Evolutionary conservation across 768 basidiomycete genomes (phyloP), one percentile per base, ranked within the genome.

Genomic region (Tephrocybe sp.): DNA sequence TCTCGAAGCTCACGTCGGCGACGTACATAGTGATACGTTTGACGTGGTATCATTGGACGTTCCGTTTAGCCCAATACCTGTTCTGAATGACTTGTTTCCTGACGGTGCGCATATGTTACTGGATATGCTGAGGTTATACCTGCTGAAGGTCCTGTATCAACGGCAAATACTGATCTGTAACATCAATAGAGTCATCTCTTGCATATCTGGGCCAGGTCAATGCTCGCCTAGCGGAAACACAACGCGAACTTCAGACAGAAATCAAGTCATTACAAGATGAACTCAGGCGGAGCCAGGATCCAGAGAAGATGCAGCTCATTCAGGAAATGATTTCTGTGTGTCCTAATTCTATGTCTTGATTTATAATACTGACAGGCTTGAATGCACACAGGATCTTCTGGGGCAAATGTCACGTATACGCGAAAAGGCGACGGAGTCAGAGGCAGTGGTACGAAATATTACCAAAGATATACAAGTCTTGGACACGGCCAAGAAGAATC

Each of bases 401-500:
- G 85, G 88, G 22, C 95, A 98, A 71, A 95, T 97, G 83, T 94
- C 88, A 30, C 87, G 88, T 48, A 97, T 98, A 56, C 82, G 93
- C 37, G 94, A 97, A 69, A 97, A 97, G 63, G 94, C 95, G 0
- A 90, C 92, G 1, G 97, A 99, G 64, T 94, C 92, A 2, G 97
- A 98, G 60, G 93, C 93, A 1, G 91, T 98, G 41, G 97, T 98
- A 21, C 79, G 88, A 45, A 84, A 91, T 57, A 97, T 98, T 56
- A 99, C 97, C 2, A 88, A 90, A 56, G 97, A 99, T 66, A 98
- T 99, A 41, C 94, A 97, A 64, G 81, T 88, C 4, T 76, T 99
- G 25, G 97, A 98, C 65, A 71, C 89, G 29, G 94, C 92, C 15
- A 97, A 98, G 78, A 86, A 84, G 70, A 97, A 98, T 61, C 78